These are phyloP conservation scores for Beta macrorhiza DNA, from an alignment of 179 eudicot species.

Conservation along the genomic window DNA sequence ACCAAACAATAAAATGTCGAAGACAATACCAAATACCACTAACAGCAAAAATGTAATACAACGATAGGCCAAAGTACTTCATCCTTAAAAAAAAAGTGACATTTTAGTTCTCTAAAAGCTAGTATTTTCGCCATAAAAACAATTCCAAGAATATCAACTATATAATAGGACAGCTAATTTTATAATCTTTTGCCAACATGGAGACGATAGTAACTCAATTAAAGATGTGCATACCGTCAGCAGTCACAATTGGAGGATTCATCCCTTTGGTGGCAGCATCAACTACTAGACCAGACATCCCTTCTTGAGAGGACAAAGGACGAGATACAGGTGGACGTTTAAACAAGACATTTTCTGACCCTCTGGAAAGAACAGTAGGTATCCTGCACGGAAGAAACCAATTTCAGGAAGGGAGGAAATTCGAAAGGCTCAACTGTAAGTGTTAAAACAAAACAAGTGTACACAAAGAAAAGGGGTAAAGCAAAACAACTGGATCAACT, in stretches of 20 bases:
- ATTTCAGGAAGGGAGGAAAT: neutral
- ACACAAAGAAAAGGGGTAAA: neutral
- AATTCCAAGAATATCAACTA: neutral
- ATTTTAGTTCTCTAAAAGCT: neutral
- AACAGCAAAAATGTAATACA: neutral
- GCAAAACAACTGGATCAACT: neutral
- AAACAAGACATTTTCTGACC: conserved; percentile 51
- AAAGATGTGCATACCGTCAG: conserved; percentile 56
- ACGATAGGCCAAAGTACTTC: neutral
- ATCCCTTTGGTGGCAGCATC: conserved; percentile 50
- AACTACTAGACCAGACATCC: conserved; percentile 49
- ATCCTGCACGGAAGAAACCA: conserved; percentile 31
- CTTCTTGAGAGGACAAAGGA: conserved; percentile 62
- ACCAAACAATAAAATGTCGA: neutral
- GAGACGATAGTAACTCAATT: neutral
- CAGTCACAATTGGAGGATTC: conserved; percentile 33
- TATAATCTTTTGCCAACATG: neutral
- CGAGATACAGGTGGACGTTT: conserved; percentile 67
- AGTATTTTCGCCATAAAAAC: neutral
- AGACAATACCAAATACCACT: neutral
- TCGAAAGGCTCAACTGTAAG: neutral
- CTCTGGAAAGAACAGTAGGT: conserved; percentile 44
- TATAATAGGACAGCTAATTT: no score
- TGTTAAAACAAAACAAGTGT: neutral
- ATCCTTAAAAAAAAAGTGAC: neutral